Evolutionary conservation across 345 rosid genomes (phyloP).

Genomic region (Lepidium didymum): DNA sequence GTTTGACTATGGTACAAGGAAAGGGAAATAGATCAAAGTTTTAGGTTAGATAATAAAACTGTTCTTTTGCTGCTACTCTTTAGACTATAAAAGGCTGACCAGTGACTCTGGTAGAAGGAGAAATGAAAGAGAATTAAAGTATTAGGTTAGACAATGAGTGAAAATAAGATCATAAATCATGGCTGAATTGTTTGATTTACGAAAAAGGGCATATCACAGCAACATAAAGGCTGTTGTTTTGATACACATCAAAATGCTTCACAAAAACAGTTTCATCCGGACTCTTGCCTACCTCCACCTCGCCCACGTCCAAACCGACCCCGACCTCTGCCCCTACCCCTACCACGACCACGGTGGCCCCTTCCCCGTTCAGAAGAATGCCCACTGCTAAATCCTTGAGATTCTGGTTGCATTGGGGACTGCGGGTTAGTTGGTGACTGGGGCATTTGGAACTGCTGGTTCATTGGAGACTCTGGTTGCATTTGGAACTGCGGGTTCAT

Average conservation of each 20-base stretch:
- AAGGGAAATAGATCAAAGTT: not conserved
- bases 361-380: slow-evolving; percentile 39
- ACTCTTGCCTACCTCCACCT: slow-evolving; percentile 35
- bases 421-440: slow-evolving; percentile 7
- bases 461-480: slow-evolving; percentile 19
- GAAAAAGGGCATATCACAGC: slow-evolving; percentile 2
- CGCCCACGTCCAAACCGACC: slow-evolving; percentile 39
- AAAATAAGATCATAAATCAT: not conserved
- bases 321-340: slow-evolving; percentile 37
- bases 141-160: not conserved
- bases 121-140: not conserved
- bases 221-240: not conserved
- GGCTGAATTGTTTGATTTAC: not conserved
- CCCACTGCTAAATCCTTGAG: slow-evolving; percentile 37
- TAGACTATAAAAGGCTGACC: not conserved
- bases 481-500: slow-evolving; percentile 12
- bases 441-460: slow-evolving; percentile 16
- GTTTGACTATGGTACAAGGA: not conserved
- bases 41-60: not conserved
- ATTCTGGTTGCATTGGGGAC: slow-evolving; percentile 21
- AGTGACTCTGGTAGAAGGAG: not conserved
- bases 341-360: slow-evolving; percentile 32
- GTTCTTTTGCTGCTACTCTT: not conserved
- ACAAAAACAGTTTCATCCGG: slow-evolving; percentile 15
- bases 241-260: not conserved